Conservation (phyloP, 495 filamentous ascomycete genomes). For the Friedmanniomyces simplex region DNA sequence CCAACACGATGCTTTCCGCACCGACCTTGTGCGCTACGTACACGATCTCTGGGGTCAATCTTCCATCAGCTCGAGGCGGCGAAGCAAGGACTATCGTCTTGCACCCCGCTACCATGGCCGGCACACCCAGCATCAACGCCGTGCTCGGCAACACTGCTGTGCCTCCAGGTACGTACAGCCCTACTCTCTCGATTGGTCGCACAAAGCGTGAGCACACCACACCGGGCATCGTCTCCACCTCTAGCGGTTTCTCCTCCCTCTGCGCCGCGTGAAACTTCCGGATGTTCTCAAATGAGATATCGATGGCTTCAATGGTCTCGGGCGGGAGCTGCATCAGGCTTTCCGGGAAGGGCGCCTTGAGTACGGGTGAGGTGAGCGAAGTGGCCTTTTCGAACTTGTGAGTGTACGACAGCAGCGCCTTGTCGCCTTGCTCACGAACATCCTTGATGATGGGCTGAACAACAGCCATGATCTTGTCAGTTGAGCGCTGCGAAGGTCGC, state of each 20-base stretch:
- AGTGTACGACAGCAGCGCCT: constrained; percentile 79
- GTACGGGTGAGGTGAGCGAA: constrained; percentile 74
- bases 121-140: constrained; percentile 94
- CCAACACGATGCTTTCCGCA: constrained; percentile 87
- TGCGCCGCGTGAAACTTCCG: constrained; percentile 86
- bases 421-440: constrained; percentile 69
- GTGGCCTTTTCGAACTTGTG: constrained; percentile 96
- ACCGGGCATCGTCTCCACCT: constrained; percentile 94
- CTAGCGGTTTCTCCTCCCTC: constrained; percentile 62
- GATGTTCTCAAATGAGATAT: constrained; percentile 88
- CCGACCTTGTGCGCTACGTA: constrained; percentile 97
- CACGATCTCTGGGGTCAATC: constrained; percentile 89
- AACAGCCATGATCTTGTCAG: constrained; percentile 78
- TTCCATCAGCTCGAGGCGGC: constrained; percentile 80
- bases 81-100: constrained; percentile 88
- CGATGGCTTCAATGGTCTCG: constrained; percentile 83
- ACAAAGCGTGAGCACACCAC: constrained; percentile 90
- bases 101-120: constrained; percentile 96
- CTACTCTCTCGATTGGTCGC: constrained; percentile 84
- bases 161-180: constrained; percentile 88
- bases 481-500: constrained; percentile 84
- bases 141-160: constrained; percentile 93
- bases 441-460: constrained; percentile 84
- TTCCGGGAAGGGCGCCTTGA: constrained; percentile 75
- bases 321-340: constrained; percentile 71